A percentile compares a stretch with the other conserved stretches of the same genome.
phyloP scores from a whole-genome alignment of 2,329 filamentous ascomycete genomes.

The Aspergillus niger region DNA sequence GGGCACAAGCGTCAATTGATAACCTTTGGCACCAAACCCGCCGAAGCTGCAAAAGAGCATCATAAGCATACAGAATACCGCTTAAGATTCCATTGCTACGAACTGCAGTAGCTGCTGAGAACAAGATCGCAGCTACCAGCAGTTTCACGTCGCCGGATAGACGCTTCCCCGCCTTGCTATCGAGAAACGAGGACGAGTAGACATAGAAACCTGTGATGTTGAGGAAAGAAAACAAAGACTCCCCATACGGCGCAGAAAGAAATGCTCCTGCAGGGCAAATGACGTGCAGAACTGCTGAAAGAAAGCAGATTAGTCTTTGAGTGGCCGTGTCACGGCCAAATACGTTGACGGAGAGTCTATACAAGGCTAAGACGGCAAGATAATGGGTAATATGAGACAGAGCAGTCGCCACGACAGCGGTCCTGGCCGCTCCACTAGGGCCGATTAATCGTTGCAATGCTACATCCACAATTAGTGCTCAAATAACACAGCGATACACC shows the following conservation, averaged over 20 bases:
- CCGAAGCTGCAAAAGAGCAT: conserved; percentile 51
- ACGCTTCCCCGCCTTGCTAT: conserved; percentile 32
- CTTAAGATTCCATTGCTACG: conserved; percentile 86
- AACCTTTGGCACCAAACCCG: conserved; percentile 44
- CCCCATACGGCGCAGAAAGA: conserved; percentile 80
- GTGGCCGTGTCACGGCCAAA: conserved; percentile 43
- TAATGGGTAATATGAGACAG: conserved; percentile 77
- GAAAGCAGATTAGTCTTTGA: conserved; percentile 50
- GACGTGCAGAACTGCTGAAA: conserved; percentile 74
- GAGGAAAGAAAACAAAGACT: conserved; percentile 76
- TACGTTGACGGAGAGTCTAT: conserved; percentile 63
- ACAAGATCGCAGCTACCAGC: conserved; percentile 65
- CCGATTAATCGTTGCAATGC: conserved; percentile 27
- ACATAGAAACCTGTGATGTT: conserved; percentile 72
- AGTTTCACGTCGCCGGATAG: conserved; percentile 51
- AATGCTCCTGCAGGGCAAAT: conserved; percentile 88
- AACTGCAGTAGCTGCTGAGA: conserved; percentile 72
- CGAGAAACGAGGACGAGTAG: conserved; percentile 57
- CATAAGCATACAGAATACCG: conserved; percentile 72
- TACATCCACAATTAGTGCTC: conserved; percentile 21
- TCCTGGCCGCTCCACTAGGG: conserved; percentile 23
- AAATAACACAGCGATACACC: not conserved
- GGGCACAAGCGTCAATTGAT: conserved; percentile 48
- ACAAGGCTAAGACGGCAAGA: conserved; percentile 71
- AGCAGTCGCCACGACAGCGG: conserved; percentile 59